Base-by-base conservation (phyloP, 345 rosid species). In the Firmiana major region DNA sequence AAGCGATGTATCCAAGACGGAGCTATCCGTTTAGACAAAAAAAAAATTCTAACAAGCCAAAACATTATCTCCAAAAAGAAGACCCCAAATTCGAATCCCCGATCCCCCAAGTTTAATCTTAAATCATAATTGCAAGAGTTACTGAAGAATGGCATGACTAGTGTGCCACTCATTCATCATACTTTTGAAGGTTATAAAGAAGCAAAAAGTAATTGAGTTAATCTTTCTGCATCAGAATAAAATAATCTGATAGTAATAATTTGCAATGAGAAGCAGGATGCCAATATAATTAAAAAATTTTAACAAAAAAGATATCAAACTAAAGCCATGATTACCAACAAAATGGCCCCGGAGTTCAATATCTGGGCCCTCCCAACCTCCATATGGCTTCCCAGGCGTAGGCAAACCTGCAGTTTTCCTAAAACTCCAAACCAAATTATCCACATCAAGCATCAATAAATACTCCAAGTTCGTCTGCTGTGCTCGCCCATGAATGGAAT, bases 331-430 rank as follows among this genome's bases (percentile, higher is more conserved):
- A 74, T 79, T 83, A 96, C 99, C 99, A 0, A 93, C 94, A 66
- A 96, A 96, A 87, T 96, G 99, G 21, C 99, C 99, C 8, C 99
- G 92, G 77, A 96, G 95, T 85, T 96, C 97, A 12, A 28, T 13
- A 22, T 36, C 75, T 0, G 97, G 88, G 5, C 13, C 86, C 82
- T 96, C 98, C 99, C 99, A 96, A 15, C 99, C 98, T 55, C 94
- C 98, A 79, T 93, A 91, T 0, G 88, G 60, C n/a, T 67, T 60
- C 54, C 98, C 94, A 0, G 90, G 91, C 8, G 94, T 83, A 24
- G 84, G 75, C 85, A 91, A 88, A 79, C 92, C 97, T 7, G 95
- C 97, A 8, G 86, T 89, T 68, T 93, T 87, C 82, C 97, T 85
- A 60, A 96, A 96, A 82, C 92, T 96, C 97, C 94, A 96, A 1